A percentile compares a stretch with the other conserved stretches of the same genome.
phyloP scores from a whole-genome alignment of 805 yeast genomes.

The Clavispora asparagi region DNA sequence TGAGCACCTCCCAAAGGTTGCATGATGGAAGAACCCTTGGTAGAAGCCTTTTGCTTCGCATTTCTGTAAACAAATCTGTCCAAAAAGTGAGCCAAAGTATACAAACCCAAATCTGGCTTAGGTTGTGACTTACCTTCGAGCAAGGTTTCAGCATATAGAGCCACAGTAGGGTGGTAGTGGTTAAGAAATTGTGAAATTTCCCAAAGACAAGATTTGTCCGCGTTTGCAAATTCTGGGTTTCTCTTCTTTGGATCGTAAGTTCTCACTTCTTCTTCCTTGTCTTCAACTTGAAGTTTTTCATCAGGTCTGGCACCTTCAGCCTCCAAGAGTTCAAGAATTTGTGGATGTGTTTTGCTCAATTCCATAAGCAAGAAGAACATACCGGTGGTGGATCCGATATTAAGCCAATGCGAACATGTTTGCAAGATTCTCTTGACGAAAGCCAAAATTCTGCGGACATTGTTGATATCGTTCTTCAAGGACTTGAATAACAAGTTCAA shows the following conservation, averaged over 20 bases:
- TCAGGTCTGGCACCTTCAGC: conserved; percentile 45
- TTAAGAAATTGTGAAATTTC: conserved; percentile 67
- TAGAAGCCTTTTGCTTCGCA: conserved; percentile 67
- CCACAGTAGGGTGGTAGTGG: conserved; percentile 91
- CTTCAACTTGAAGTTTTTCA: conserved; percentile 27
- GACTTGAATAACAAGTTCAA: conserved; percentile 82
- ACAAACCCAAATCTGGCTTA: conserved; percentile 89
- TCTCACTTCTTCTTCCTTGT: conserved; percentile 5
- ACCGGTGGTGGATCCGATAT: conserved; percentile 84
- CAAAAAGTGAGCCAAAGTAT: conserved; percentile 82
- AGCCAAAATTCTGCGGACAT: conserved; percentile 67
- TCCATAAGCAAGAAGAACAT: conserved; percentile 71
- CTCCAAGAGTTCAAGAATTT: conserved; percentile 57
- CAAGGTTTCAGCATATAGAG: conserved; percentile 68
- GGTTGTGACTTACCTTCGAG: conserved; percentile 45
- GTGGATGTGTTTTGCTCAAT: conserved; percentile 59
- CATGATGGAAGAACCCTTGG: conserved; percentile 93
- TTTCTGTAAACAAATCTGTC: conserved; percentile 94
- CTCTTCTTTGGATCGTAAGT: conserved; percentile 80
- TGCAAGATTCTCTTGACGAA: conserved; percentile 89
- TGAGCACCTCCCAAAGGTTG: conserved; percentile 91
- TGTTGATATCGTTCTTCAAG: conserved; percentile 57
- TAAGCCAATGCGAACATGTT: conserved; percentile 78
- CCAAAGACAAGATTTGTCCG: conserved; percentile 79
- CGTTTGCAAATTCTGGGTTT: conserved; percentile 91